phyloP scores from a whole-genome alignment of 176 grass and related monocot species.

The Cenchrus americanus region DNA sequence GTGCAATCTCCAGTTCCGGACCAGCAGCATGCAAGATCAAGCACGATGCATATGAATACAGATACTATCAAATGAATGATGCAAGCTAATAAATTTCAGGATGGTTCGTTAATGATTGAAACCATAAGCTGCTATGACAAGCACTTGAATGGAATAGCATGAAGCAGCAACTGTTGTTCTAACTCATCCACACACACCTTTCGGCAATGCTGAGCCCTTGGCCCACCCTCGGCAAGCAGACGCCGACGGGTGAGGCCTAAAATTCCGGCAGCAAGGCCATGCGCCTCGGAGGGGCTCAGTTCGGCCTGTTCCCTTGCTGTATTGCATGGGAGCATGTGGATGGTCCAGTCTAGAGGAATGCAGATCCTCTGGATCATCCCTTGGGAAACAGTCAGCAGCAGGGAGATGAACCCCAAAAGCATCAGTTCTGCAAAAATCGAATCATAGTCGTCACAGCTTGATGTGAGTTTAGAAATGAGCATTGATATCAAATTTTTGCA shows the following conservation, averaged over 20 bases:
- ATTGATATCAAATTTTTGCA: not conserved
- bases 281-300: slow-evolving; percentile 15
- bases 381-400: slow-evolving; percentile 89
- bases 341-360: slow-evolving; percentile 66
- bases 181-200: slow-evolving; percentile 45
- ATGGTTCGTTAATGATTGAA: not conserved
- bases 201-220: slow-evolving; percentile 45
- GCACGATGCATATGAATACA: not conserved
- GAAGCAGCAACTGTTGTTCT: not conserved
- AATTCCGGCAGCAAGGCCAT: slow-evolving; percentile 34
- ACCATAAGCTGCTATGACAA: not conserved
- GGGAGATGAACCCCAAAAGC: slow-evolving; percentile 95
- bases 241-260: slow-evolving; percentile 40
- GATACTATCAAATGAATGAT: not conserved
- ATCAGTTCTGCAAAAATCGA: slow-evolving; percentile 71
- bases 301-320: not conserved
- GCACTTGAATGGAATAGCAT: not conserved
- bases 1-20: not conserved
- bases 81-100: not conserved
- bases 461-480: not conserved
- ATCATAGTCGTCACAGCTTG: not conserved
- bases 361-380: slow-evolving; percentile 68
- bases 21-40: not conserved
- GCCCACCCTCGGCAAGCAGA: slow-evolving; percentile 44
- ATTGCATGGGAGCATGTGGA: slow-evolving; percentile 76